Evolutionary conservation across 192 early-diverging fungal species (phyloP), one percentile per base, ranked within the genome.

Genomic region (Backusella macrospora): DNA sequence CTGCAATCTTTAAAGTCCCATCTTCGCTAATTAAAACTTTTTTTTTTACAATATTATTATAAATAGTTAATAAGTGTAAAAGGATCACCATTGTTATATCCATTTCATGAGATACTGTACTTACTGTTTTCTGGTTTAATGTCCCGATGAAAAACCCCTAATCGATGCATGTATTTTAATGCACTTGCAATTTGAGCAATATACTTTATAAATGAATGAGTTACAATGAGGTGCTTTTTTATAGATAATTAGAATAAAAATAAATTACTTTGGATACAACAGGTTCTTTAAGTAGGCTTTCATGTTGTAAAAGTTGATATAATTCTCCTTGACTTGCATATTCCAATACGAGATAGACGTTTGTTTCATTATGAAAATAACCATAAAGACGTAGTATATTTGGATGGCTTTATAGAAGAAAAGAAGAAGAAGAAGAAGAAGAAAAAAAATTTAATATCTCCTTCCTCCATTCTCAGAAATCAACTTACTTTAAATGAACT

Each of bases 301-400:
- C 73, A 73, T 90, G 89, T 73, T 86, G 79, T 55, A 99, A 80
- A 46, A 88, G 80, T 75, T 91, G 92, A 86, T 96, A 98, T 72
- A 99, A 76, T 72, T 96, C 96, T 10, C 96, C 96, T 40, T 90
- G 82, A 15, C 93, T 86, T 6, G 95, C 96, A 79, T 96, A 98
- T 75, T 99, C 97, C 8, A 99, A 85, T 26, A 99, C 95, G 72
- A 99, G 75, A 74, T 95, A 98, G 3, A 99, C 91, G 40, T 92
- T 89, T 69, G 93, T 92, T 40, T 87, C 81, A 71, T 98, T 96
- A 83, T 98, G 93, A 79, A 99, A 99, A 78, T 97, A 98, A 3
- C 95, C 96, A 74, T 91, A 96, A 29, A 99, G 80, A 40, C 96
- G 84, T 13, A 99, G 83, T 76, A 99, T 97, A 80, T 99, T 88